Evolutionary conservation across 2,329 filamentous ascomycete species (phyloP).

Genomic region (Colletotrichum costaricense): DNA sequence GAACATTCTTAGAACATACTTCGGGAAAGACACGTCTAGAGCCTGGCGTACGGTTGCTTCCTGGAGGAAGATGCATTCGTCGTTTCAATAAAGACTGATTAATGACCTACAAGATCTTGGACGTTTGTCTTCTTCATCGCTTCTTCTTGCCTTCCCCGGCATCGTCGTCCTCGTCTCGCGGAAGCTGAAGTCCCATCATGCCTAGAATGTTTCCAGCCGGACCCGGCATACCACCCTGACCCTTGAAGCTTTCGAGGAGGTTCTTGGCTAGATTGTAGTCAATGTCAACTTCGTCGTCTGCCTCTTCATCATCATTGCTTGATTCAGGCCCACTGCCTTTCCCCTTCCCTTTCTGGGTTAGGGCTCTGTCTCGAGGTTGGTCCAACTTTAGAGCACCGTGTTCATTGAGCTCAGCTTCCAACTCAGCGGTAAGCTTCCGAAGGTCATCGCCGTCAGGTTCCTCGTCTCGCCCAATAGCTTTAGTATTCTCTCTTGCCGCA

Average conservation of each 20-base stretch:
- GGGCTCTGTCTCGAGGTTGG: conserved; percentile 45
- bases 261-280: conserved; percentile 93
- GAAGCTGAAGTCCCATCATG: conserved; percentile 85
- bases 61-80: background rate
- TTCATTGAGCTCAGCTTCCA: conserved; percentile 78
- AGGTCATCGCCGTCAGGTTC: conserved; percentile 69
- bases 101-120: background rate
- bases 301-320: conserved; percentile 57
- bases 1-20: background rate
- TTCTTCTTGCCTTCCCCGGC: conserved; percentile 36
- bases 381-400: conserved; percentile 74
- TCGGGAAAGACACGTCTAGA: background rate
- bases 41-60: background rate
- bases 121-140: background rate
- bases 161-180: conserved; percentile 78
- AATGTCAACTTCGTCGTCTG: conserved; percentile 73
- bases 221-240: conserved; percentile 85
- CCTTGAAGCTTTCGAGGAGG: conserved; percentile 91
- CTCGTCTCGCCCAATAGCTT: conserved; percentile 36
- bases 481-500: conserved; percentile 18
- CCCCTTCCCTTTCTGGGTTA: conserved; percentile 36
- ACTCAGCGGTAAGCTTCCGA: conserved; percentile 71
- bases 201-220: conserved; percentile 89
- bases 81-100: background rate
- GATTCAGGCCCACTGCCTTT: conserved; percentile 9